phyloP scores from a whole-genome alignment of 75 land plant species.

The Selaginella moellendorffii region DNA sequence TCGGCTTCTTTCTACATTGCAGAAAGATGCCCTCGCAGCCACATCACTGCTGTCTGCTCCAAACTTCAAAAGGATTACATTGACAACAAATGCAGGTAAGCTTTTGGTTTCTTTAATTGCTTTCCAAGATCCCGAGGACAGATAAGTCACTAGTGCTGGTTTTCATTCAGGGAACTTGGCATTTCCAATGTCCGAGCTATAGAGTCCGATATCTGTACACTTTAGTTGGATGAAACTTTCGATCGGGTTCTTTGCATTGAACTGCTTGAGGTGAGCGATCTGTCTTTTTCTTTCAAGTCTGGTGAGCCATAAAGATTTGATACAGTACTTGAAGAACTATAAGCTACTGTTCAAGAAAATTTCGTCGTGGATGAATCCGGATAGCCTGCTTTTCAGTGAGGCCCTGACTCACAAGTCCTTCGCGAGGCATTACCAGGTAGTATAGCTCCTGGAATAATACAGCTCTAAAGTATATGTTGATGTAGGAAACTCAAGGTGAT shows the following conservation, averaged over 20 bases:
- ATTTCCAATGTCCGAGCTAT: not conserved
- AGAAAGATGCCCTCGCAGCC: not conserved
- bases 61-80: not conserved
- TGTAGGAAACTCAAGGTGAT: too few relatives aligned
- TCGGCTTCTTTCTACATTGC: not conserved
- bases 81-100: not conserved
- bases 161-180: not conserved
- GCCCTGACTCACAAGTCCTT: not conserved
- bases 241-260: not conserved
- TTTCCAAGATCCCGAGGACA: not conserved
- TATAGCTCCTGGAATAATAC: not conserved
- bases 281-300: too few relatives aligned
- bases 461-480: too few relatives aligned
- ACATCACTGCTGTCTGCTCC: not conserved
- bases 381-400: not conserved
- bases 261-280: not conserved
- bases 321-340: too few relatives aligned
- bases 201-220: not conserved
- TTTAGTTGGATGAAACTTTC: not conserved
- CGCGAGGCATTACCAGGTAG: not conserved
- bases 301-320: not conserved
- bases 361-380: not conserved
- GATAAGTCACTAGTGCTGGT: not conserved
- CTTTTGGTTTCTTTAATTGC: not conserved
- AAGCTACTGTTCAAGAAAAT: not conserved